Conservation (phyloP, 2,329 filamentous ascomycete genomes). For the Colletotrichum navitas region DNA sequence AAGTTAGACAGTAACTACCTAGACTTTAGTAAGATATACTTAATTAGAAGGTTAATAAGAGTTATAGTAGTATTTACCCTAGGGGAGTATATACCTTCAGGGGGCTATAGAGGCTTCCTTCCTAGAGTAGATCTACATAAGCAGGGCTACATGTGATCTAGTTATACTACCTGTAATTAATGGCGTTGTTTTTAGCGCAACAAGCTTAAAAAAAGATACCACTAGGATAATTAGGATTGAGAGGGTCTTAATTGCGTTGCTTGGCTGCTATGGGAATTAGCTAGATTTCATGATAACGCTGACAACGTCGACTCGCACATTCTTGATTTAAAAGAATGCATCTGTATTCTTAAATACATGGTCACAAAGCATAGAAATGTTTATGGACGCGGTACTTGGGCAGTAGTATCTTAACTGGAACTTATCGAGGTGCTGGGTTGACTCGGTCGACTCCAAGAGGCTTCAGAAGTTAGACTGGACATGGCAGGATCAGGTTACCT, state of each 20-base stretch:
- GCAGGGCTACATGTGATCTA: no score
- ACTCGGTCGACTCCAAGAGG: background rate
- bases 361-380: background rate
- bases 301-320: background rate
- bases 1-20: no score
- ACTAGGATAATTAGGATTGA: background rate
- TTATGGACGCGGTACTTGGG: background rate
- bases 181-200: no score
- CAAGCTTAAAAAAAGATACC: accelerated
- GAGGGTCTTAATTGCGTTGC: accelerated
- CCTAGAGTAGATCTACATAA: no score
- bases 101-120: no score
- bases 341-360: background rate
- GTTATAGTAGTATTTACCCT: no score
- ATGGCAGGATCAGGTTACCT: background rate
- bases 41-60: no score
- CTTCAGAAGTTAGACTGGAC: background rate
- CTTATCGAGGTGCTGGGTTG: background rate
- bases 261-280: background rate
- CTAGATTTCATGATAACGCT: accelerated
- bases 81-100: no score
- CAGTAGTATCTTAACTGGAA: background rate
- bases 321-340: background rate
- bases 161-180: no score
- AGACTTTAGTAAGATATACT: no score